A percentile compares a stretch with the other conserved stretches of the same genome.
phyloP scores from a whole-genome alignment of 257 asterid genomes.

The Solanum ossicruentum region DNA sequence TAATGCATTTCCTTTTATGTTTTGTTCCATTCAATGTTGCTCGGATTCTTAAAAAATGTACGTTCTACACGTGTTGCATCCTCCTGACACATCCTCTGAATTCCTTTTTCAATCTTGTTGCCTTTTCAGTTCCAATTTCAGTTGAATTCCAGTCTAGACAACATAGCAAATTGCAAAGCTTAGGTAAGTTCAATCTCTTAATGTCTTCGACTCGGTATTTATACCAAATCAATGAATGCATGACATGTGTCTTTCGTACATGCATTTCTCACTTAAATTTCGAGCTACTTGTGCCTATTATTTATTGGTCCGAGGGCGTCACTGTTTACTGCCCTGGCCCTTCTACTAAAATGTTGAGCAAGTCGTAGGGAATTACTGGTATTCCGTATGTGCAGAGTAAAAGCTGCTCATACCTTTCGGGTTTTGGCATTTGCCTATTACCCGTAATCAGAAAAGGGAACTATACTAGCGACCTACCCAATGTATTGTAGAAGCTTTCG shows the following conservation, averaged over 20 bases:
- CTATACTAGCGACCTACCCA: no score
- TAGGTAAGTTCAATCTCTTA: constrained; percentile 36
- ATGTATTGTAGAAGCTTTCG: no score
- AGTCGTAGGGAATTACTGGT: not conserved
- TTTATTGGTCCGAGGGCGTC: not conserved
- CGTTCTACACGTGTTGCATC: not conserved
- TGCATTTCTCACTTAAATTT: not conserved
- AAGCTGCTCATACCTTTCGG: not conserved
- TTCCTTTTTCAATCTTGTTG: not conserved
- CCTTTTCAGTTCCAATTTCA: constrained; percentile 18
- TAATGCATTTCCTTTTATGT: not conserved
- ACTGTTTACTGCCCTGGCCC: not conserved
- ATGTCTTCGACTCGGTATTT: not conserved
- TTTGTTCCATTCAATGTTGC: not conserved
- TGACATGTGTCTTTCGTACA: not conserved
- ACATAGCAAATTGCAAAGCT: constrained; percentile 43
- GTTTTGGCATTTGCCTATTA: not conserved
- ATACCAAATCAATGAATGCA: not conserved
- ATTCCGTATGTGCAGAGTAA: not conserved
- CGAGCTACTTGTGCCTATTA: not conserved
- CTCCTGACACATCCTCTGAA: not conserved
- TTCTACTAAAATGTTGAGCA: not conserved
- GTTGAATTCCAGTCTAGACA: constrained; percentile 30
- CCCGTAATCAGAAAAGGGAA: not conserved
- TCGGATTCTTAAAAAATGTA: not conserved